Base-by-base conservation (phyloP, 192 early-diverging fungal species). In the Tieghemiomyces parasiticus region DNA sequence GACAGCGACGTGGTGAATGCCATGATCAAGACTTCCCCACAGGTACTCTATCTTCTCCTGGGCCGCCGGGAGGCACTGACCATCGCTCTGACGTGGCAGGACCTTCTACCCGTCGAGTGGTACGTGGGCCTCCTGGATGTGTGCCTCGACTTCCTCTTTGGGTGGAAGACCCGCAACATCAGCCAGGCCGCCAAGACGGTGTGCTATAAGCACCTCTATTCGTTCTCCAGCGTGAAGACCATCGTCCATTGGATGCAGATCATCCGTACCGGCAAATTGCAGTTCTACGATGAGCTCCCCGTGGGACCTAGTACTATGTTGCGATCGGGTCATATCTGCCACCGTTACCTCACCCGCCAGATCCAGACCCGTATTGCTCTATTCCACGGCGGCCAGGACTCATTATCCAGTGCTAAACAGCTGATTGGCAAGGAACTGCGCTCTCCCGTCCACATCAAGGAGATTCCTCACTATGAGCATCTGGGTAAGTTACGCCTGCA, bases 241-340 rank as follows among this genome's bases (percentile, higher is more conserved):
- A 81, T 93, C 53, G 93, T 96, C 70, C 92, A 92, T 65, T 92
- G 90, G 90, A 93, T 95, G 74, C 92, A 95, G 73, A 95, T 95
- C 60, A 93, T 95, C 46, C 71, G 89, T 24, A 82, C 83, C 24
- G 82, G 82, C 13, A 74, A 75, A 28, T 84, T 96, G 45, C 91
- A 94, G 61, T 93, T 92, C 90, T 96, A 90, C 61, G 91, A 96
- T 61, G 93, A 96, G 26, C 74, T 81, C 8, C 85, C 89, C 3
- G 22, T 49, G 22, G 19, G 19, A 12, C 44, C 42, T 14, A 45
- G 33, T 20, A 29, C 60, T 2, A 46, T 60, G 46, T 34, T 49
- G 28, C 44, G 47, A 4, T 38, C 31, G 14, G 46, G 45, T 4
- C 46, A 46, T 4, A 10, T 34, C n/a, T 50, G 47, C 13, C 46